Evolutionary conservation across 192 early-diverging fungal species (phyloP).

Genomic region (Paraglomus occultum): DNA sequence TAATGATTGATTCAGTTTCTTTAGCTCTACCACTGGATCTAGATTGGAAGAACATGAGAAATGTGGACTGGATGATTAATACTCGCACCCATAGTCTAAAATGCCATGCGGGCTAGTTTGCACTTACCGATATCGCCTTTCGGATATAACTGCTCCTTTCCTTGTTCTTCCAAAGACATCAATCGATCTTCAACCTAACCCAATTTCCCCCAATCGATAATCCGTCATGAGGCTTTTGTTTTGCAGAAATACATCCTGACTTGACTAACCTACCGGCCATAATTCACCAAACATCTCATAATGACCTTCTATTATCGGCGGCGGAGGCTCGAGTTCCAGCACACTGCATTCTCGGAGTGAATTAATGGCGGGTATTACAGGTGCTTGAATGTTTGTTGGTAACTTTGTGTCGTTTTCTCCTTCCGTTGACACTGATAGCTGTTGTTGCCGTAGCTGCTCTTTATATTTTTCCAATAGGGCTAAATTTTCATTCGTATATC

Average conservation of each 20-base stretch:
- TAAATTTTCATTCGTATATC: slow-evolving; percentile 65
- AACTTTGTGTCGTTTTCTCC: slow-evolving; percentile 21
- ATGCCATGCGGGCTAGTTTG: no score
- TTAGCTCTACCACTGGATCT: slow-evolving; percentile 67
- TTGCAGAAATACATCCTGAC: no score
- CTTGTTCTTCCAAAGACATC: slow-evolving; percentile 51
- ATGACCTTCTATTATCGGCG: slow-evolving; percentile 47
- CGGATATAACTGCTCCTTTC: slow-evolving; percentile 59
- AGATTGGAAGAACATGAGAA: slow-evolving; percentile 21
- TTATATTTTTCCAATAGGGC: slow-evolving; percentile 35
- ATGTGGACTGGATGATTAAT: no score
- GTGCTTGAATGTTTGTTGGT: slow-evolving; percentile 2
- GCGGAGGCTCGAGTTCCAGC: slow-evolving; percentile 56
- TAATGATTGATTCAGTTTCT: slow-evolving; percentile 58
- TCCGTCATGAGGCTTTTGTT: no score
- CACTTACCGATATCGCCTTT: slow-evolving; percentile 38
- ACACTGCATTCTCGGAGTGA: slow-evolving; percentile 32
- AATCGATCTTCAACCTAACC: slow-evolving; percentile 45
- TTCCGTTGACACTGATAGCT: no score
- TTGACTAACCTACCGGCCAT: slow-evolving; percentile 55
- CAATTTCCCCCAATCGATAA: no score
- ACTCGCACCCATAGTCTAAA: no score
- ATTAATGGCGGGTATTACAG: not conserved
- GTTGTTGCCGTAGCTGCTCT: no score
- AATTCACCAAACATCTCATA: slow-evolving; percentile 67